Conservation (phyloP, 2,329 filamentous ascomycete genomes). For the Hypoxylon sp. region DNA sequence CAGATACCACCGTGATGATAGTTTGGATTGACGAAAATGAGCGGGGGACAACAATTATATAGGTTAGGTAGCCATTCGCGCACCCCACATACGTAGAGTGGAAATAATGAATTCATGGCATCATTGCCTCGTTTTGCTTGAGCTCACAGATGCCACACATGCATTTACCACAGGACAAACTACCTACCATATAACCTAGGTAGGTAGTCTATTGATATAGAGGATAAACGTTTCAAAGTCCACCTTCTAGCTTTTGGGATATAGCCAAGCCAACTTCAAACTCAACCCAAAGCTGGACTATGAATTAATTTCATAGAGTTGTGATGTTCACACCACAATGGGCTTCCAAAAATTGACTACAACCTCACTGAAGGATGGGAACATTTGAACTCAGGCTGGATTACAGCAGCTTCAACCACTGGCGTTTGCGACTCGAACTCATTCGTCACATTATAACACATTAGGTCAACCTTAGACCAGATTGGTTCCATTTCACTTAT, state of each 20-base stretch:
- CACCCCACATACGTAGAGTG: constrained; percentile 4
- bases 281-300: background rate
- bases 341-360: background rate
- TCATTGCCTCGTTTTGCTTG: background rate
- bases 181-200: background rate
- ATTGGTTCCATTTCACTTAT: constrained; percentile 34
- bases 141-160: background rate
- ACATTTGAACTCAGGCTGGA: too few relatives aligned
- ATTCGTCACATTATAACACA: background rate
- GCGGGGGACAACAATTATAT: constrained; percentile 4
- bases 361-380: background rate
- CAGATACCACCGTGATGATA: constrained; percentile 17
- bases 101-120: constrained; percentile 17
- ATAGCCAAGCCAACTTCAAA: background rate
- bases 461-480: background rate
- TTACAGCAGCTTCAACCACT: too few relatives aligned
- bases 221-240: background rate
- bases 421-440: background rate
- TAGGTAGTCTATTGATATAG: background rate
- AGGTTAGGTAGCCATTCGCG: background rate
- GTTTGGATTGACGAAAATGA: constrained; percentile 10
- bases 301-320: background rate
- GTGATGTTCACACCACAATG: background rate
- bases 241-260: background rate
- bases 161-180: background rate